Evolutionary conservation across 1,139 yeast genomes (phyloP).

Genomic region (Nakaseomyces sp.): DNA sequence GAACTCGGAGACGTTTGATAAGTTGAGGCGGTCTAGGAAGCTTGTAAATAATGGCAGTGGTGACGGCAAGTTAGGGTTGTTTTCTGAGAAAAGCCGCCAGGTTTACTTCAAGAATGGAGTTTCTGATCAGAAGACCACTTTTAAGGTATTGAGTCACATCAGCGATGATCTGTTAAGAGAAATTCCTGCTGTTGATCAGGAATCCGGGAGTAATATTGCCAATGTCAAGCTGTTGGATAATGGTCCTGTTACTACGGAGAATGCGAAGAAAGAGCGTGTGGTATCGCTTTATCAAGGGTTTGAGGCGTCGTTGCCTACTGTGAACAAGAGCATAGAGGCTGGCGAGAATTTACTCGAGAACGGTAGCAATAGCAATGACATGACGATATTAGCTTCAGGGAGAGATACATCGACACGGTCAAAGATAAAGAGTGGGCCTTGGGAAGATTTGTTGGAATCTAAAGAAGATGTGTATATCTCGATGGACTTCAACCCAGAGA

Average conservation of each 20-base stretch:
- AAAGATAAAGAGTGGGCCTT: slow-evolving; percentile 4
- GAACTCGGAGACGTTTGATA: not conserved
- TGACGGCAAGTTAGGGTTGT: slow-evolving; percentile 19
- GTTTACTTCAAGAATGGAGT: slow-evolving; percentile 30
- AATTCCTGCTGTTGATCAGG: slow-evolving; percentile 34
- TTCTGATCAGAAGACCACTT: slow-evolving; percentile 34
- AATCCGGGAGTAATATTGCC: not conserved
- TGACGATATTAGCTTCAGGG: not conserved
- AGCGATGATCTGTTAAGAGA: slow-evolving; percentile 50
- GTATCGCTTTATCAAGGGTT: slow-evolving; percentile 58
- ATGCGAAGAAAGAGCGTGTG: slow-evolving; percentile 11
- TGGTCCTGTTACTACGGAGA: slow-evolving; percentile 12
- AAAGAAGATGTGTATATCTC: slow-evolving; percentile 5
- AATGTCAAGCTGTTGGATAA: slow-evolving; percentile 13
- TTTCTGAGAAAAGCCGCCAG: slow-evolving; percentile 19
- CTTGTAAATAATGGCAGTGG: not conserved
- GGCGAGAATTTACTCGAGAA: slow-evolving; percentile 11
- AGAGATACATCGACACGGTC: not conserved
- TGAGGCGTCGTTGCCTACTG: slow-evolving; percentile 42
- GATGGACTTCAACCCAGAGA: slow-evolving; percentile 22
- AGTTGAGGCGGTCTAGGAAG: not conserved
- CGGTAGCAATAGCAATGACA: not conserved
- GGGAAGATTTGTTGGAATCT: slow-evolving; percentile 3
- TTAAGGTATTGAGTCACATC: slow-evolving; percentile 40
- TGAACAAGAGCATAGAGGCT: slow-evolving; percentile 14